Percentiles rank a stretch among this genome's conserved stretches.
These are phyloP conservation scores for Chalciporus piperatus DNA, from an alignment of 768 basidiomycete genomes.

Conservation along the genomic window DNA sequence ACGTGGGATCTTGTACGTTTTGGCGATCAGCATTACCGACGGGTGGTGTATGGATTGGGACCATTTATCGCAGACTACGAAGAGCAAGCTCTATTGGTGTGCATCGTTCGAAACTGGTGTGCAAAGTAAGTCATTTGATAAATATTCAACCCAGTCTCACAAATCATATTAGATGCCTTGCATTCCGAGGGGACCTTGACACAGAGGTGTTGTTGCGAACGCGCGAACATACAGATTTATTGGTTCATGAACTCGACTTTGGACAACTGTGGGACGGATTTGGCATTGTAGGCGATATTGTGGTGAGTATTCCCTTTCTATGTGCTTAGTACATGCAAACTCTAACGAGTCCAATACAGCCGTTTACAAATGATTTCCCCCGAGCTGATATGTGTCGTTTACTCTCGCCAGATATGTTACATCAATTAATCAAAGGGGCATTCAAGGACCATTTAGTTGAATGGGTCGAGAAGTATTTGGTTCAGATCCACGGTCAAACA, in stretches of 20 bases:
- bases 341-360: neutral
- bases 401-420: neutral
- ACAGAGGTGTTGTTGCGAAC: too few relatives aligned
- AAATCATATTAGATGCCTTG: neutral
- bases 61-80: neutral
- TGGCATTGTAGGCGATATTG: conserved; percentile 25
- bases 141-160: too few relatives aligned
- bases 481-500: neutral
- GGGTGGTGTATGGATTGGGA: neutral
- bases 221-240: too few relatives aligned
- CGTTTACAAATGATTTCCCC: conserved; percentile 2
- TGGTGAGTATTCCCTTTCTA: conserved; percentile 14
- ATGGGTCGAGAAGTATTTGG: conserved; percentile 5
- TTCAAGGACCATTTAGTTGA: conserved; percentile 8
- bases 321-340: neutral
- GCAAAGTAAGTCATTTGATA: neutral
- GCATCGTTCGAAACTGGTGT: too few relatives aligned
- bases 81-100: neutral
- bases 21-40: neutral
- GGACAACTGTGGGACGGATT: conserved; percentile 25
- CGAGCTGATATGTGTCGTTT: conserved; percentile 33
- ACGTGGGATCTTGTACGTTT: neutral
- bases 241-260: neutral
- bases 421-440: conserved; percentile 4
- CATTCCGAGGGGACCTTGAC: neutral